A percentile compares a stretch with the other conserved stretches of the same genome.
phyloP scores from a whole-genome alignment of 2,329 filamentous ascomycete species.

The Arthrobotrys musiformis region DNA sequence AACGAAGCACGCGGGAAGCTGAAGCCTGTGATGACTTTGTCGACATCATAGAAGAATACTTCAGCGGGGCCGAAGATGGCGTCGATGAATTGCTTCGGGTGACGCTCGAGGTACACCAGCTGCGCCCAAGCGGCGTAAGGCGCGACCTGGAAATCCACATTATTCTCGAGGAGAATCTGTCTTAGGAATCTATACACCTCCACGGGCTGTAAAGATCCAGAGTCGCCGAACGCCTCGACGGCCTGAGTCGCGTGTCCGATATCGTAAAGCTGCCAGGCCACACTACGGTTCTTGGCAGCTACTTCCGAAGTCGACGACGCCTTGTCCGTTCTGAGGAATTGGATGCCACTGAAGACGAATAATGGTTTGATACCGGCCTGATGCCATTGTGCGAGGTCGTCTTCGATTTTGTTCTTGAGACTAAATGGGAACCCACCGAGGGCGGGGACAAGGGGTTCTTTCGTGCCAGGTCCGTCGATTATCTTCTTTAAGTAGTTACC shows the following conservation, averaged over 20 bases:
- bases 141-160: constrained; percentile 59
- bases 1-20: constrained; percentile 77
- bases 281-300: constrained; percentile 75
- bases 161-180: constrained; percentile 57
- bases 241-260: constrained; percentile 81
- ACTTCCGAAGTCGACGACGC: constrained; percentile 70
- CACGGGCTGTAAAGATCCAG: constrained; percentile 69
- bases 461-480: constrained; percentile 75
- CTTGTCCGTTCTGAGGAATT: constrained; percentile 79
- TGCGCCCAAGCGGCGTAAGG: constrained; percentile 60
- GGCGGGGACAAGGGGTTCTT: constrained; percentile 89
- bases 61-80: constrained; percentile 59
- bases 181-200: constrained; percentile 59
- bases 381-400: constrained; percentile 78
- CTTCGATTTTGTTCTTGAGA: constrained; percentile 78
- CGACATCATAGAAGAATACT: constrained; percentile 60
- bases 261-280: constrained; percentile 89
- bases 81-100: constrained; percentile 59
- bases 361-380: constrained; percentile 77
- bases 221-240: constrained; percentile 85
- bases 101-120: constrained; percentile 59
- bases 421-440: constrained; percentile 87
- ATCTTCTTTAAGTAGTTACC: constrained; percentile 86
- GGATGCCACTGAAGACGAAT: constrained; percentile 92
- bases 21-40: constrained; percentile 64